Conservation (phyloP, 2,329 filamentous ascomycete genomes). For the Cladophialophora exuberans region DNA sequence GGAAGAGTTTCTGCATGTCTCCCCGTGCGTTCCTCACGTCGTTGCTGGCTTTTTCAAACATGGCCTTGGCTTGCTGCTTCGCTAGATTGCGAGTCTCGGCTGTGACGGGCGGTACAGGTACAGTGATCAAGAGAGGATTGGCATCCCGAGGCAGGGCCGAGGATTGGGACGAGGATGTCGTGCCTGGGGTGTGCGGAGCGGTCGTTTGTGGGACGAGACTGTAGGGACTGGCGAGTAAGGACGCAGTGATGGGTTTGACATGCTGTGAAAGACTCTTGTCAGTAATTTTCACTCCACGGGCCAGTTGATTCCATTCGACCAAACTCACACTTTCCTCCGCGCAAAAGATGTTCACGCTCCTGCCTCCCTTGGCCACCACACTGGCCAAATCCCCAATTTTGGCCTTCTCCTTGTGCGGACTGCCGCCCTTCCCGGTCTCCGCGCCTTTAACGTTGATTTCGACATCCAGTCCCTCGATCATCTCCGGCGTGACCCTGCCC, state of each 20-base stretch:
- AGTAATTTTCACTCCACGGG: no score
- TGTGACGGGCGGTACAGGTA: constrained; percentile 51
- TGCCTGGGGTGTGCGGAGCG: constrained; percentile 24
- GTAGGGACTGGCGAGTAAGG: constrained; percentile 46
- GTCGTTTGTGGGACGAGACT: constrained; percentile 49
- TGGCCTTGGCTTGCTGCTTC: constrained; percentile 44
- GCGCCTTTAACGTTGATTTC: constrained; percentile 59
- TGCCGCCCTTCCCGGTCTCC: constrained; percentile 42
- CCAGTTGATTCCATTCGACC: neutral
- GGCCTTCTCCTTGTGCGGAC: constrained; percentile 43
- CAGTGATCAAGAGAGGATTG: constrained; percentile 49
- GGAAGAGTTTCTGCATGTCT: constrained; percentile 48
- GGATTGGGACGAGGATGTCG: constrained; percentile 6
- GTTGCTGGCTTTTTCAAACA: constrained; percentile 47
- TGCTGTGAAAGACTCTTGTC: constrained; percentile 37
- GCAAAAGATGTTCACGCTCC: constrained; percentile 64
- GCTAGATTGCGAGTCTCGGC: constrained; percentile 50
- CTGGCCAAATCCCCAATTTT: constrained; percentile 67
- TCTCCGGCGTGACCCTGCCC: constrained; percentile 64
- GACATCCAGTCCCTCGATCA: constrained; percentile 65
- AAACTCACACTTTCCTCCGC: constrained; percentile 64
- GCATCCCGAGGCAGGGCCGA: constrained; percentile 27
- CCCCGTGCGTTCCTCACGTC: constrained; percentile 48
- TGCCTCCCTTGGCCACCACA: constrained; percentile 65
- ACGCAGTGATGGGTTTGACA: constrained; percentile 48